phyloP scores from a whole-genome alignment of 2,329 filamentous ascomycete genomes.

The Neobulgaria alba region DNA sequence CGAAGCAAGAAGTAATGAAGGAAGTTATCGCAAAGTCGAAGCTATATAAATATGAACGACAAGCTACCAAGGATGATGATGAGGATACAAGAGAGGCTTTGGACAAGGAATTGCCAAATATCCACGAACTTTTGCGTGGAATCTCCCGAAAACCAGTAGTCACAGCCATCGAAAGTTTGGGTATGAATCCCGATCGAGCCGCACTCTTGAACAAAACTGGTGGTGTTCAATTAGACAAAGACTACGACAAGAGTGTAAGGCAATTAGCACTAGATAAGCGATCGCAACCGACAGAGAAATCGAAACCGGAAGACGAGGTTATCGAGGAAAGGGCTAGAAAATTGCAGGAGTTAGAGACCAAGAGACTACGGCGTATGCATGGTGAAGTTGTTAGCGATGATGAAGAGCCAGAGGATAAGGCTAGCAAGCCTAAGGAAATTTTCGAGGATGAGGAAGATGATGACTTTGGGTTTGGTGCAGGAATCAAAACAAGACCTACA shows the following conservation, averaged over 20 bases:
- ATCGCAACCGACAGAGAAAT: slow-evolving; percentile 76
- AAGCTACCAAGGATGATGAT: slow-evolving; percentile 86
- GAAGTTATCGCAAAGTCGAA: slow-evolving; percentile 98
- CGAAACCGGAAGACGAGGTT: slow-evolving; percentile 85
- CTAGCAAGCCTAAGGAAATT: slow-evolving; percentile 30
- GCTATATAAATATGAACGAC: slow-evolving; percentile 86
- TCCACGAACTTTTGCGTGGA: slow-evolving; percentile 62
- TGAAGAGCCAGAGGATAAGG: slow-evolving; percentile 45
- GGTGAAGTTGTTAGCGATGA: slow-evolving; percentile 66
- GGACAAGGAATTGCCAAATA: slow-evolving; percentile 71
- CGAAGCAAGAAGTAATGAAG: slow-evolving; percentile 94
- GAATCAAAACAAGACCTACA: slow-evolving; percentile 42
- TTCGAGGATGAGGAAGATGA: slow-evolving; percentile 40
- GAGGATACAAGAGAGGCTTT: slow-evolving; percentile 78
- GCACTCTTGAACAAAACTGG: slow-evolving; percentile 52
- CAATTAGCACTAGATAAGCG: slow-evolving; percentile 77
- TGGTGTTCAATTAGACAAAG: slow-evolving; percentile 64
- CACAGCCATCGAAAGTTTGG: slow-evolving; percentile 30
- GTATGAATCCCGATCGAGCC: slow-evolving; percentile 55
- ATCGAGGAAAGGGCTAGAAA: slow-evolving; percentile 67
- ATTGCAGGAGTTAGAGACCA: slow-evolving; percentile 73
- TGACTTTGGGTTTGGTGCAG: slow-evolving; percentile 51
- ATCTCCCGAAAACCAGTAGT: slow-evolving; percentile 41
- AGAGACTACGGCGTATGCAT: slow-evolving; percentile 76
- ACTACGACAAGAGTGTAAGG: slow-evolving; percentile 79